These are phyloP conservation scores for Lachnellula subtilissima DNA, from an alignment of 2,329 filamentous ascomycete species.

Conservation along the genomic window DNA sequence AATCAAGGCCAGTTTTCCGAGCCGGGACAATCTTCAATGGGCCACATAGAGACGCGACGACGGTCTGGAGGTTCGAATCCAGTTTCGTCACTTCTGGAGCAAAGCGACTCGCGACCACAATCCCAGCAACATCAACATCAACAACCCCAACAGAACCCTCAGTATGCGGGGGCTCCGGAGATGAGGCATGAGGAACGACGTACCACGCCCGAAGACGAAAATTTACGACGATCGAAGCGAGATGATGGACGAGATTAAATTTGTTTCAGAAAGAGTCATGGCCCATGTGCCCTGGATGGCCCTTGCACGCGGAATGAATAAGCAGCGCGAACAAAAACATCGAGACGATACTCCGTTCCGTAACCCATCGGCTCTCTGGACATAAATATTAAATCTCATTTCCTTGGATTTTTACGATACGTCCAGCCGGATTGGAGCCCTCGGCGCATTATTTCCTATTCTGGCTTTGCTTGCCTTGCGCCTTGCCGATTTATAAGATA, in stretches of 20 bases:
- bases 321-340: neutral
- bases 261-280: conserved; percentile 23
- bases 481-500: conserved; percentile 23
- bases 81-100: conserved; percentile 29
- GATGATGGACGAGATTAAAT: conserved; percentile 31
- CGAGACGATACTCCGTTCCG: neutral
- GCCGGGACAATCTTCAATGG: conserved; percentile 7
- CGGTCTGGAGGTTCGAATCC: conserved; percentile 26
- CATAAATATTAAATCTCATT: conserved; percentile 10
- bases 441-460: conserved; percentile 4
- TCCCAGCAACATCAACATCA: conserved; percentile 19
- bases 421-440: conserved; percentile 3
- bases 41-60: conserved; percentile 18
- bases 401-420: conserved; percentile 2
- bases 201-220: conserved; percentile 22
- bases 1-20: conserved; percentile 7
- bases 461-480: conserved; percentile 7
- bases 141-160: conserved; percentile 22
- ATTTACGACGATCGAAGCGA: conserved; percentile 25
- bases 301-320: conserved; percentile 15
- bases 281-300: conserved; percentile 1
- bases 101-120: conserved; percentile 23
- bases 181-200: conserved; percentile 29
- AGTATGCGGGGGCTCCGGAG: conserved; percentile 25
- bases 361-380: neutral